Evolutionary conservation across 1,284 basidiomycete genomes (phyloP).

Genomic region (Microbotryum silenes-acaulis): DNA sequence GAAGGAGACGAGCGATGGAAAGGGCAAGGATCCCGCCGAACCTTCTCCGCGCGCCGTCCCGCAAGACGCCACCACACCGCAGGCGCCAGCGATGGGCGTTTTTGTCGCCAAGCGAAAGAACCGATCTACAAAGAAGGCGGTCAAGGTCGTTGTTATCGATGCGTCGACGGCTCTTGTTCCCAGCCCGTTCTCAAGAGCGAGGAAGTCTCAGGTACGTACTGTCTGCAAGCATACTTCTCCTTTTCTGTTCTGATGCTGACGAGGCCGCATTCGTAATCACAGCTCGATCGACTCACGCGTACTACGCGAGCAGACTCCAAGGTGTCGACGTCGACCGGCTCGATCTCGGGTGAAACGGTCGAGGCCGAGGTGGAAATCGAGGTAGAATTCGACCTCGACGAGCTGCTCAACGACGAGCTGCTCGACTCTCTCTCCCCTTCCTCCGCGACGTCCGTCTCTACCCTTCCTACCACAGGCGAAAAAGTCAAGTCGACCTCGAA

Average conservation of each 20-base stretch:
- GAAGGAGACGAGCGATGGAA: not conserved
- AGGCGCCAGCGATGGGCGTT: slow-evolving; percentile 19
- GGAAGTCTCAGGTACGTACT: slow-evolving; percentile 2
- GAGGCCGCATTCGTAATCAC: not conserved
- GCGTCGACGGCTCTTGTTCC: not conserved
- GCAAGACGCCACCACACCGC: not conserved
- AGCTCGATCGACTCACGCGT: slow-evolving; percentile 23
- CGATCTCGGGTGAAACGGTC: slow-evolving; percentile 16
- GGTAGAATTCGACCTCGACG: slow-evolving; percentile 31
- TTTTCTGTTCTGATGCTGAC: not conserved
- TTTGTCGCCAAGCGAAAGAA: slow-evolving; percentile 14
- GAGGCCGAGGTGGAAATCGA: slow-evolving; percentile 15
- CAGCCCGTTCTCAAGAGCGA: slow-evolving; percentile 10
- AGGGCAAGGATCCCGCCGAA: not conserved
- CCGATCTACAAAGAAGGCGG: not conserved
- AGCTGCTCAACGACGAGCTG: slow-evolving; percentile 27
- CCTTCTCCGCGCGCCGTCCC: not conserved
- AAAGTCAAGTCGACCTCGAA: no score
- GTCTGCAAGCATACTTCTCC: not conserved
- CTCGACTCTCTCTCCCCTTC: slow-evolving; percentile 5
- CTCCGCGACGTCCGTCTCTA: slow-evolving; percentile 1
- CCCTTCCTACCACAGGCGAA: no score
- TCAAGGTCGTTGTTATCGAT: slow-evolving; percentile 22
- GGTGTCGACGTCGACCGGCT: slow-evolving; percentile 30
- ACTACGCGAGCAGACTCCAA: slow-evolving; percentile 26